Conservation (phyloP, 1,139 yeast genomes). For the Kodamaea anthophila region DNA sequence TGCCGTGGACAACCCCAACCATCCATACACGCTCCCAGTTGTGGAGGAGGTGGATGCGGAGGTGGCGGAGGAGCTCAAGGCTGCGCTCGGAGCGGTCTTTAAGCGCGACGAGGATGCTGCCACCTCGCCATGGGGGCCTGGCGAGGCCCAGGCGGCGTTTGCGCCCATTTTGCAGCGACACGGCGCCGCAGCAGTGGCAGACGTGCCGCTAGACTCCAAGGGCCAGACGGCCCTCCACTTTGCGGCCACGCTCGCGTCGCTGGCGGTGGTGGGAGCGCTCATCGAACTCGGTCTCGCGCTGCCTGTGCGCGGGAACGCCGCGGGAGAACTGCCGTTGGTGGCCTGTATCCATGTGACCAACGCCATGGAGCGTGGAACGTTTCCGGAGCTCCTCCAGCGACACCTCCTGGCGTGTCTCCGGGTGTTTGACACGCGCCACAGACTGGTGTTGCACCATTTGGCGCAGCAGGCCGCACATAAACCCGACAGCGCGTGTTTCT, state of each 20-base stretch:
- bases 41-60: slow-evolving; percentile 14
- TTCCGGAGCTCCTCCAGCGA: slow-evolving; percentile 23
- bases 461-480: slow-evolving; percentile 24
- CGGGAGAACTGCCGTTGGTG: slow-evolving; percentile 40
- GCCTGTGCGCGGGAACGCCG: slow-evolving; percentile 36
- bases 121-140: slow-evolving; percentile 1
- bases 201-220: slow-evolving; percentile 35
- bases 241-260: slow-evolving; percentile 40
- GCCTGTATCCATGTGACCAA: slow-evolving; percentile 39
- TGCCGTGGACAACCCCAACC: slow-evolving; percentile 12
- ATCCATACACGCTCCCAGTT: slow-evolving; percentile 18
- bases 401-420: slow-evolving; percentile 37
- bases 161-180: slow-evolving; percentile 12
- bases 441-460: slow-evolving; percentile 35
- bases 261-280: slow-evolving; percentile 31
- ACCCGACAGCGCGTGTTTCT: slow-evolving; percentile 47
- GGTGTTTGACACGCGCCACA: slow-evolving; percentile 29
- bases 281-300: slow-evolving; percentile 32
- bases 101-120: slow-evolving; percentile 11
- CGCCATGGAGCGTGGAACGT: slow-evolving; percentile 42
- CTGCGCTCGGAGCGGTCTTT: slow-evolving; percentile 17
- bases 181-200: slow-evolving; percentile 16
- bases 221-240: slow-evolving; percentile 45
- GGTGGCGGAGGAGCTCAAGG: slow-evolving; percentile 16
- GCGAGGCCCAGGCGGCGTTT: slow-evolving; percentile 14